Evolutionary conservation across 768 basidiomycete genomes (phyloP).

Genomic region (Rossbeevera mucosa): DNA sequence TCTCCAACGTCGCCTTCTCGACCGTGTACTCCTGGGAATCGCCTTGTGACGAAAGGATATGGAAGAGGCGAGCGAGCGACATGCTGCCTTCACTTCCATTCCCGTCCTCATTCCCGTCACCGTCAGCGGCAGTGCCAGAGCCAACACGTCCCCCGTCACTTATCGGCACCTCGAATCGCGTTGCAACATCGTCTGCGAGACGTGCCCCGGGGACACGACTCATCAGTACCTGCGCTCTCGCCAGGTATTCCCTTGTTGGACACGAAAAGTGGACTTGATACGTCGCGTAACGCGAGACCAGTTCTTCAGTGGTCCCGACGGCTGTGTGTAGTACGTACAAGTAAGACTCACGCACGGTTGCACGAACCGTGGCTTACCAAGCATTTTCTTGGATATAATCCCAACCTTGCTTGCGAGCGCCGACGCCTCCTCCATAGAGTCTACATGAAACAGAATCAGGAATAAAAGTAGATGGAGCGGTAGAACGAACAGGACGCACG

Average conservation of each 20-base stretch:
- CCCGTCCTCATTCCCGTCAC: background rate
- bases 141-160: background rate
- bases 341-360: no score
- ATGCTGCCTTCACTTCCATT: conserved; percentile 13
- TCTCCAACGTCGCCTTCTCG: conserved; percentile 65
- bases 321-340: no score
- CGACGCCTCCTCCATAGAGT: conserved; percentile 83
- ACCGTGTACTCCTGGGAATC: conserved; percentile 66
- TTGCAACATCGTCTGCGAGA: conserved; percentile 69
- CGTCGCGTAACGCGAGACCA: conserved; percentile 62
- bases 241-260: conserved; percentile 56
- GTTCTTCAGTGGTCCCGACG: conserved; percentile 58
- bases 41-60: conserved; percentile 45
- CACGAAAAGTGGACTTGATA: conserved; percentile 78
- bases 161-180: conserved; percentile 70
- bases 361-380: no score
- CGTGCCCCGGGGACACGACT: conserved; percentile 55
- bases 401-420: conserved; percentile 73
- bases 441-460: conserved; percentile 27
- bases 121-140: no score
- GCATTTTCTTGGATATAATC: conserved; percentile 65
- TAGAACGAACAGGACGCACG: conserved; percentile 37
- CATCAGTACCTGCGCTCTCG: conserved; percentile 58
- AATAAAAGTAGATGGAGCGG: background rate
- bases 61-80: conserved; percentile 58